Evolutionary conservation across 2,329 filamentous ascomycete species (phyloP).

Genomic region (Trichoderma aggressivum): DNA sequence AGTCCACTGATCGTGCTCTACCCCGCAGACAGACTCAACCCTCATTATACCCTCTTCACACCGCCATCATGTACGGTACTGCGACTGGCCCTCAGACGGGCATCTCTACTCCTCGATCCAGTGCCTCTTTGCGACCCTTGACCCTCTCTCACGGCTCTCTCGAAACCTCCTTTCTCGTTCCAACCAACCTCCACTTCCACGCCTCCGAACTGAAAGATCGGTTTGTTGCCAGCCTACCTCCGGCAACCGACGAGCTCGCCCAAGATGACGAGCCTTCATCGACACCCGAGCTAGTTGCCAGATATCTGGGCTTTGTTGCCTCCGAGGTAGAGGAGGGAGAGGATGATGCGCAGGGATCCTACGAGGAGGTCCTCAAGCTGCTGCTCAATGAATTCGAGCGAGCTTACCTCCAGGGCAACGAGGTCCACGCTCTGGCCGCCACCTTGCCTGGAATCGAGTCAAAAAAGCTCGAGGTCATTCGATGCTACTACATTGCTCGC

Average conservation of each 20-base stretch:
- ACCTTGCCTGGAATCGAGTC: conserved; percentile 82
- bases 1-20: conserved; percentile 1
- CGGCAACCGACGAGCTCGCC: conserved; percentile 92
- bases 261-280: conserved; percentile 99
- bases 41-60: conserved; percentile 24
- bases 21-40: conserved; percentile 19
- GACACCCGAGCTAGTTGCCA: conserved; percentile 82
- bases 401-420: conserved; percentile 89
- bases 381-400: conserved; percentile 95
- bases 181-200: conserved; percentile 93
- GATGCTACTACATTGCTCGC: conserved; percentile 88
- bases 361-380: conserved; percentile 88
- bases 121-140: conserved; percentile 85
- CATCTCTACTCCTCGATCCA: conserved; percentile 93
- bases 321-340: conserved; percentile 88
- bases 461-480: conserved; percentile 88
- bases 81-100: conserved; percentile 85
- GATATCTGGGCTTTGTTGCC: conserved; percentile 89
- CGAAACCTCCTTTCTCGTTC: conserved; percentile 93
- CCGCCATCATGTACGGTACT: conserved; percentile 76
- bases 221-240: conserved; percentile 80
- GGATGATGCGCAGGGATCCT: conserved; percentile 82
- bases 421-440: conserved; percentile 87
- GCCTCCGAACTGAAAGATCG: conserved; percentile 90
- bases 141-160: conserved; percentile 90